Evolutionary conservation across 106 monocot genomes (phyloP), one percentile per base, ranked within the genome.

Genomic region (Dioscorea dumetorum): DNA sequence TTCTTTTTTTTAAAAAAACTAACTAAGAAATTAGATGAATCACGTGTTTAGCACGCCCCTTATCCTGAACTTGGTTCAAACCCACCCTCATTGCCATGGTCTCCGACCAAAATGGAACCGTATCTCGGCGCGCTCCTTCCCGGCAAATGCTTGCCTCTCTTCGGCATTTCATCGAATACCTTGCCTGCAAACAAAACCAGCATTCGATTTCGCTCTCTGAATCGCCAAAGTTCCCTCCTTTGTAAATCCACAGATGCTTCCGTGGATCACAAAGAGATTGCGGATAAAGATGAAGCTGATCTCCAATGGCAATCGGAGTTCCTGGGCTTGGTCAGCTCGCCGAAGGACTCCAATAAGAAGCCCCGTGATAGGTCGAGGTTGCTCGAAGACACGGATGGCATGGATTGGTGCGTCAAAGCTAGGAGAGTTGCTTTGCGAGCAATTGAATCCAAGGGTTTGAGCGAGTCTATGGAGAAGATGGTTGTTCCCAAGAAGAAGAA

Each of bases 401-500:
- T 87, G 87, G 92, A 99, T 72, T 99, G 99, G 99, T 99, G 99
- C 56, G 85, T 93, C 34, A 79, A 76, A 33, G 99, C 99, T 23
- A 75, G 99, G 73, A 78, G 65, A 63, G 75, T 66, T 12, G 99
- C 99, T 0, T 60, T 99, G 57, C 67, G 68, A 66, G 63, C 79
- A 13, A 99, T 99, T 32, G 93, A 99, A 49, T 73, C 68, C 17
- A 87, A 90, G 68, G 93, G 93, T 0, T 71, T 99, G 70, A 61
- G 60, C 16, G 31, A 60, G n/a, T 60, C 74, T 52, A 66, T 85
- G 54, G 79, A 93, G 79, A 78, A 62, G 20, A 66, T 95, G 68
- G 80, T 99, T 8, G 64, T 82, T 1, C 52, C 74, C n/a, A 88
- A 92, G 70, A 99, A 82, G 76, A 97, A 80, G 74, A 94, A 87